A percentile compares a stretch with the other conserved stretches of the same genome.
Conservation (phyloP, 169 alveolate genomes). For the Nephromyces sp. region DNA sequence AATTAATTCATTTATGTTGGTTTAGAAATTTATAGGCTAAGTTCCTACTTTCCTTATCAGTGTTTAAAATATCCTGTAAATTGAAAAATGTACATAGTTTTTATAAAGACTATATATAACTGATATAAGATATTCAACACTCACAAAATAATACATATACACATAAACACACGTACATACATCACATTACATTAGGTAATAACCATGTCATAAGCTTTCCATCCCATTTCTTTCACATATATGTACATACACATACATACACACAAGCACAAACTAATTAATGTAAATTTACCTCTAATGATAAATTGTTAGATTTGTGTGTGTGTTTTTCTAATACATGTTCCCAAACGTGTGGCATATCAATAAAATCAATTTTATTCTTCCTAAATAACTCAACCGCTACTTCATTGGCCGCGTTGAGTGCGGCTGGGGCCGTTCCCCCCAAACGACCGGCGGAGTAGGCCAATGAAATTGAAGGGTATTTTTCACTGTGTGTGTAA, state of each 20-base stretch:
- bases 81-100: too few species aligned
- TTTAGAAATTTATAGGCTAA: too few species aligned
- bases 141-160: too few species aligned
- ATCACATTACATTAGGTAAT: too few species aligned
- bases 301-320: neutral
- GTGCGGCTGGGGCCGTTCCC: slow-evolving; percentile 63
- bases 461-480: slow-evolving; percentile 62
- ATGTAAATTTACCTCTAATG: slow-evolving; percentile 10
- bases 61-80: too few species aligned
- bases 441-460: slow-evolving; percentile 64
- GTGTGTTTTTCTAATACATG: slow-evolving; percentile 19
- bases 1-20: too few species aligned
- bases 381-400: slow-evolving; percentile 56
- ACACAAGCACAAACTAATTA: slow-evolving; percentile 6
- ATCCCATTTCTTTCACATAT: too few species aligned
- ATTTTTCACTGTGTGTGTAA: slow-evolving; percentile 48
- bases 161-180: too few species aligned
- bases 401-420: slow-evolving; percentile 68
- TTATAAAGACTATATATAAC: too few species aligned
- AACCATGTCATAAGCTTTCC: too few species aligned
- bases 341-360: slow-evolving; percentile 39
- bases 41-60: too few species aligned
- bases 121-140: too few species aligned
- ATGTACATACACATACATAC: neutral
- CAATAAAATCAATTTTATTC: slow-evolving; percentile 37